Evolutionary conservation across 495 filamentous ascomycete genomes (phyloP), one percentile per base, ranked within the genome.

Genomic region (Podospora pseudopauciseta): DNA sequence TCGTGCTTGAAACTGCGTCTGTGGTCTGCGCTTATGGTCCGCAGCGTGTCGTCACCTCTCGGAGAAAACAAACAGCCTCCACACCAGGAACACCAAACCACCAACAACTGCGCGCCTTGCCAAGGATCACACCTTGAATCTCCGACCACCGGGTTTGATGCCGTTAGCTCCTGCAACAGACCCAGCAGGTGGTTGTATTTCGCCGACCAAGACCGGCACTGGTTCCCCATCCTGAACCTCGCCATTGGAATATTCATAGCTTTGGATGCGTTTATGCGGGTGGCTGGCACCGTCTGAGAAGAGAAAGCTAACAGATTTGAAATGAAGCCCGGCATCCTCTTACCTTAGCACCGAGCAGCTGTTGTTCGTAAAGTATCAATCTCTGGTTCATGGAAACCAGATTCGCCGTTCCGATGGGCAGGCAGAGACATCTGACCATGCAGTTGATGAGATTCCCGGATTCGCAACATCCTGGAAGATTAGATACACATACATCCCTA

Each of bases 91-190:
- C 27, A 4, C 64, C 1, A 56, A 28, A 65, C 20, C 7, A n/a
- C 64, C 20, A 27, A 5, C 19, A 30, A 28, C n/a, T 66, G 4
- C 63, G 15, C 27, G 49, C 58, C 57, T 30, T 69, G 49, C 32
- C 27, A 59, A 28, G 62, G 62, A 61, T 65, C 23, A 49, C 60
- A 54, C 66, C 54, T 56, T 34, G 60, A 64, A 60, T 60, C 59
- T 64, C 70, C 60, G 60, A 55, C 63, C 63, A 56, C 39, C 54
- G 69, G 69, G 57, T 68, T 63, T 34, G 53, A 63, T 71, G 62
- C 69, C 69, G 69, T 64, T 67, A 67, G 65, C 61, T 70, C 55
- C 55, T 61, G 11, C 4, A 19, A 64, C 30, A 59, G 65, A n/a
- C 18, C 60, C 59, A 49, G 32, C 32, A 44, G 28, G 49, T 67